These are phyloP conservation scores for Taphrina flavorubra DNA, from an alignment of 1,139 yeast genomes.

Conservation along the genomic window DNA sequence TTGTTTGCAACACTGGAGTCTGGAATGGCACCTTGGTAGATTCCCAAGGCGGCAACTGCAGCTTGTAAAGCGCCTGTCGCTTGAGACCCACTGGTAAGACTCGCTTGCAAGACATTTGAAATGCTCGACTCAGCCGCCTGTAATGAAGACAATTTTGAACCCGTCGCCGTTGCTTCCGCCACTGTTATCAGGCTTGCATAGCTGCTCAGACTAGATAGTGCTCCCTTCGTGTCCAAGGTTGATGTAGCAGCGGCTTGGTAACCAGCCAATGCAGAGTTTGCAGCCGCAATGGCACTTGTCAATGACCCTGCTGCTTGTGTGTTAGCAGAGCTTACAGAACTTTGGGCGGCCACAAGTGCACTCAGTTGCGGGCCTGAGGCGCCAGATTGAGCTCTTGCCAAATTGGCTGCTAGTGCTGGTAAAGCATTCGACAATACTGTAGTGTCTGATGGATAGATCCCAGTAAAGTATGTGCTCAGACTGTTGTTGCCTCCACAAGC, in stretches of 20 bases:
- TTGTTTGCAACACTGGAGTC: conserved; percentile 1
- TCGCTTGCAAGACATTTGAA: conserved; percentile 13
- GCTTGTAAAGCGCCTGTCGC: conserved; percentile 15
- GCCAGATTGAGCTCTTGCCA: conserved; percentile 8
- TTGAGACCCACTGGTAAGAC: not conserved
- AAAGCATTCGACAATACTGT: not conserved
- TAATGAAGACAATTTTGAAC: conserved; percentile 2
- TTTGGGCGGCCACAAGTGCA: conserved; percentile 6
- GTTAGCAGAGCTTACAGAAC: not conserved
- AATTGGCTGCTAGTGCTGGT: conserved; percentile 11
- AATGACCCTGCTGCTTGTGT: not conserved
- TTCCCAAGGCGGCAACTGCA: conserved; percentile 20
- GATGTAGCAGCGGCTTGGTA: not conserved
- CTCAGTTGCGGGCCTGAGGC: not conserved
- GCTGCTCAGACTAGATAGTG: conserved; percentile 4
- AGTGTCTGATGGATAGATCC: not conserved
- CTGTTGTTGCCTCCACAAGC: conserved; percentile 33
- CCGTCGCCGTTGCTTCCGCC: conserved; percentile 18
- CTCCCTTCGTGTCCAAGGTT: conserved; percentile 4
- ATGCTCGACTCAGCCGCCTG: conserved; percentile 5
- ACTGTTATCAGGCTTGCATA: conserved; percentile 8
- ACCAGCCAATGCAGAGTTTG: conserved; percentile 15
- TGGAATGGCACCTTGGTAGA: conserved; percentile 9
- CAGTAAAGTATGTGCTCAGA: conserved; percentile 22
- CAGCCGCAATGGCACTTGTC: conserved; percentile 17